Conservation (phyloP, 257 asterid genomes). For the Euphrasia confusa region DNA sequence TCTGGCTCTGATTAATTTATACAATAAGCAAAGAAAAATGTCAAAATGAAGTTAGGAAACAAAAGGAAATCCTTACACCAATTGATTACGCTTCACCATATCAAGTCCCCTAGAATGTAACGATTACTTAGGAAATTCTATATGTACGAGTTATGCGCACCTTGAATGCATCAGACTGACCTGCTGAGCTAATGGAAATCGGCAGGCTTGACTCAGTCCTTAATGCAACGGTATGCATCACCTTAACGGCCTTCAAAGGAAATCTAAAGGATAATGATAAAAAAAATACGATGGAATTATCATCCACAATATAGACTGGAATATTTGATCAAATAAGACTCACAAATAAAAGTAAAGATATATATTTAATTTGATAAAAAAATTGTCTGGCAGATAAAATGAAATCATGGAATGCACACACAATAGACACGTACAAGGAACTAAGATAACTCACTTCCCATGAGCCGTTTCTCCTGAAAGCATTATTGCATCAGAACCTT, state of each 20-base stretch:
- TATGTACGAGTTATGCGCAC: conserved; percentile 31
- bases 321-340: conserved; percentile 3
- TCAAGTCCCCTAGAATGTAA: not conserved
- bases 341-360: not conserved
- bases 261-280: conserved; percentile 37
- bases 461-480: conserved; percentile 99
- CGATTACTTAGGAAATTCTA: not conserved
- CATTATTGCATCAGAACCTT: conserved; percentile 96
- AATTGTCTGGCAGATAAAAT: not conserved
- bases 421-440: not conserved
- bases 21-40: not conserved
- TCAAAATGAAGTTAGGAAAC: not conserved
- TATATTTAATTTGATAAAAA: not conserved
- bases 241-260: conserved; percentile 91
- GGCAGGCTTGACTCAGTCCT: conserved; percentile 72
- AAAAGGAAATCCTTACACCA: not conserved
- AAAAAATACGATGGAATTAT: conserved; percentile 8
- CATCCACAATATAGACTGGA: conserved; percentile 10
- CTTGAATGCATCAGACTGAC: conserved; percentile 45
- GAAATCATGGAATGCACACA: conserved; percentile 8
- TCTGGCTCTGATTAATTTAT: conserved; percentile 57
- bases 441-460: conserved; percentile 70
- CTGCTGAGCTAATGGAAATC: conserved; percentile 32
- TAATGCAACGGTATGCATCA: conserved; percentile 92
- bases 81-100: too few species aligned